These are phyloP conservation scores for Fusarium sulawesiense DNA, from an alignment of 2,329 filamentous ascomycete species.

Conservation along the genomic window DNA sequence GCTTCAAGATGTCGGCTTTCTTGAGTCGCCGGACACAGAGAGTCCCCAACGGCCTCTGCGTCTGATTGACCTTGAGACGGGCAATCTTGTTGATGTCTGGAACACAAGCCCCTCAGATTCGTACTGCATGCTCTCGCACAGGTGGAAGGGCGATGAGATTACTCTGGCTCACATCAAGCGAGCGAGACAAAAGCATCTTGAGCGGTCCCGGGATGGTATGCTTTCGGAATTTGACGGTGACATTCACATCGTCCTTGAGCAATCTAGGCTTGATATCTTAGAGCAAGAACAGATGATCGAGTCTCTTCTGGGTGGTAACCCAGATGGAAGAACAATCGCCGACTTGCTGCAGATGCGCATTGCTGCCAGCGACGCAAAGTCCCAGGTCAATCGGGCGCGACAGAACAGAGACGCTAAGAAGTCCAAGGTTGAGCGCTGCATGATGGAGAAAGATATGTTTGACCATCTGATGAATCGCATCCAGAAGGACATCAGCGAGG, in stretches of 20 bases:
- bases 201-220: neutral
- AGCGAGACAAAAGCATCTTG: neutral
- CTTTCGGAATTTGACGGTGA: neutral
- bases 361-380: neutral
- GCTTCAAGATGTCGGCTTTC: neutral
- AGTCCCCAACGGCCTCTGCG: neutral
- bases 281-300: neutral
- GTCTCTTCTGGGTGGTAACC: neutral
- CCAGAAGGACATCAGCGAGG: neutral
- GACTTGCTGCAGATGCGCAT: neutral
- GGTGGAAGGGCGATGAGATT: slow-evolving; percentile 9
- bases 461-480: neutral
- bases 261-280: neutral
- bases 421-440: neutral
- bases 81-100: slow-evolving; percentile 2
- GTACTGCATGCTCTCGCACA: slow-evolving; percentile 7
- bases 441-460: slow-evolving; percentile 12
- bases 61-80: slow-evolving; percentile 2
- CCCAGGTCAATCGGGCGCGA: neutral
- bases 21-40: neutral
- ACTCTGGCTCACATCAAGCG: neutral
- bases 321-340: neutral
- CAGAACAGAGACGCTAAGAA: neutral
- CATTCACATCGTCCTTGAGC: neutral
- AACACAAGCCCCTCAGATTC: neutral